Percentiles rank a stretch among this genome's conserved stretches.
Evolutionary conservation across 2,329 filamentous ascomycete species (phyloP).

Genomic region (Clathrospora elynae): DNA sequence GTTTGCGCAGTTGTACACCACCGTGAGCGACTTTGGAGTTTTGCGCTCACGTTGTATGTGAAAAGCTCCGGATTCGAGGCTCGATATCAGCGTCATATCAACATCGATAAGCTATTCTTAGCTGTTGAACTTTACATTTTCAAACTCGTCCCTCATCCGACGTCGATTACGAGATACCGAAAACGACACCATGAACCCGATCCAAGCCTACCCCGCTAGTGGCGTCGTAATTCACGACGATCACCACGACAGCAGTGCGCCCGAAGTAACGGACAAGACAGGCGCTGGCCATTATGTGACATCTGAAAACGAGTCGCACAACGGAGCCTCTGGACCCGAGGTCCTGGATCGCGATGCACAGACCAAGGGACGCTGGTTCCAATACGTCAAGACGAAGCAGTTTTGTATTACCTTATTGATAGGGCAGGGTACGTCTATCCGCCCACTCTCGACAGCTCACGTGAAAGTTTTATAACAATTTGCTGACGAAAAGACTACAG

Average conservation of each 20-base stretch:
- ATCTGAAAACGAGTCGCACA: constrained; percentile 39
- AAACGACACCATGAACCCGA: constrained; percentile 16
- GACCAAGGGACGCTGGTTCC: constrained; percentile 57
- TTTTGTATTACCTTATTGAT: constrained; percentile 85
- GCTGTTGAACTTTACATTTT: not conserved
- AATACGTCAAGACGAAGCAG: constrained; percentile 80
- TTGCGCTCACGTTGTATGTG: constrained; percentile 46
- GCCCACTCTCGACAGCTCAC: not conserved
- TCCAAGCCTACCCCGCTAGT: constrained; percentile 17
- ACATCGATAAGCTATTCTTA: not conserved
- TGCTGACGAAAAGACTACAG: constrained; percentile 15
- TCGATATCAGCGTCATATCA: not conserved
- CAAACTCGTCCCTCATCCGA: not conserved
- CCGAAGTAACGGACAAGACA: constrained; percentile 24
- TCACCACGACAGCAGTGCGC: constrained; percentile 23
- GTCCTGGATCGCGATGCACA: constrained; percentile 46
- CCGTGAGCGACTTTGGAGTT: constrained; percentile 52
- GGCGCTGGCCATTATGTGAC: constrained; percentile 23
- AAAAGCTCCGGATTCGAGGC: constrained; percentile 47
- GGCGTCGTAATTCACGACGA: constrained; percentile 25
- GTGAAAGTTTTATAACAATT: not conserved
- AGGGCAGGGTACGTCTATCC: constrained; percentile 58
- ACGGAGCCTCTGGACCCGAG: constrained; percentile 19
- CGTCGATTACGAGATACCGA: not conserved
- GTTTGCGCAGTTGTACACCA: too few relatives aligned